Base-by-base conservation (phyloP, 23 red algal genomes). In the Gracilaria gracilis region DNA sequence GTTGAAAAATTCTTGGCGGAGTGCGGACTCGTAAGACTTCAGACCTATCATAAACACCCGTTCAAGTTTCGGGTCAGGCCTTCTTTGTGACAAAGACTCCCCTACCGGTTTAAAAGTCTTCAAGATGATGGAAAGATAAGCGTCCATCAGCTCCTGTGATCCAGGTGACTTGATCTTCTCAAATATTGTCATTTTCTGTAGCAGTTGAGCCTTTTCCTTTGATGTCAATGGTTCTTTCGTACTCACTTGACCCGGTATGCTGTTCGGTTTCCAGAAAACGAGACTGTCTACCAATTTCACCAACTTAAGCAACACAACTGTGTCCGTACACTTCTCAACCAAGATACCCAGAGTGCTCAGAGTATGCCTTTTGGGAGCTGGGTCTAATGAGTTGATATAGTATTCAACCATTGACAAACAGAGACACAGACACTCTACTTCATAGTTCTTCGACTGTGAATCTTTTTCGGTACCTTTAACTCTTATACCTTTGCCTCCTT, bases 21-120 rank as follows among this genome's bases (percentile, higher is more conserved):
- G 81, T 53, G 48, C n/a, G 46, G 69, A 42, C 13, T 78, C 75
- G 8, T 84, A 48, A 55, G 84, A 47, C 16, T 90, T 93, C 50
- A 95, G 31, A 25, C 96, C 96, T 74, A 93, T 70, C 79, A 98
- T 80, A 42, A 98, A 98, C 0, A 57, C 88, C 17, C 92, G 78
- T 81, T 97, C 95, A 62, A 97, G 95, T 61, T 90, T 93, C 14
- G 80, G 42, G 13, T 97, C 96, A 12, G 69, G 48, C 37, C 92
- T 71, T 35, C 67, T 81, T 32, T 38, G 67, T 4, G 65, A 51
- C 23, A 46, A 46, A 21, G 55, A 62, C 29, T 48, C 61, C 2
- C 69, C 95, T 20, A 19, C 2, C 51, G 64, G 64, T 48, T 61
- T 84, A 25, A 98, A 98, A 8, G 89, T 65, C 27, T 61, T 66